Conservation (phyloP, 495 filamentous ascomycete species). For the Bacidia rubella region DNA sequence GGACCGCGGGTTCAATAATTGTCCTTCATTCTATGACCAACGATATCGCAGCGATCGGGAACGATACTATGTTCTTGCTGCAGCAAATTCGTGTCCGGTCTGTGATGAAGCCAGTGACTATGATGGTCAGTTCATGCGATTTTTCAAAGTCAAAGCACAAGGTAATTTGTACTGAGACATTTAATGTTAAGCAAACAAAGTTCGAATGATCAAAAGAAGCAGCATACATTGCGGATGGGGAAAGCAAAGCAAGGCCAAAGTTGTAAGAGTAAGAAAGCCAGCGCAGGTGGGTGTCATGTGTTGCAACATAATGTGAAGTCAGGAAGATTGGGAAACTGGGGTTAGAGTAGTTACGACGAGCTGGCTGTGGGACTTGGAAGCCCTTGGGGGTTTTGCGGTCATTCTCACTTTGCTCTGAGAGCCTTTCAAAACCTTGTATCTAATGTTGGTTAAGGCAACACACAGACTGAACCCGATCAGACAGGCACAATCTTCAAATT, state of each 20-base stretch:
- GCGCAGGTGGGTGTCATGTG: not conserved
- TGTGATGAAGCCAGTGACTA: constrained; percentile 20
- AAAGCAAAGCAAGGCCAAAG: not conserved
- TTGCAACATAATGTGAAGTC: not conserved
- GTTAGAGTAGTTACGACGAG: no score
- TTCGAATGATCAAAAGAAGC: no score
- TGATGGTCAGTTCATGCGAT: constrained; percentile 8
- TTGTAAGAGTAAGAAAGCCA: not conserved
- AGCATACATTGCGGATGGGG: no score
- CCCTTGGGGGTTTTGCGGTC: no score
- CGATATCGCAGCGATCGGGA: constrained; percentile 3
- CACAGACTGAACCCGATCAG: no score
- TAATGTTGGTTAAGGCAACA: no score
- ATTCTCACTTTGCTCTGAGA: no score
- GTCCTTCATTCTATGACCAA: constrained; percentile 22
- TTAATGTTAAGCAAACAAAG: no score
- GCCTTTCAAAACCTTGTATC: no score
- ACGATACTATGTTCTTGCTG: constrained; percentile 4
- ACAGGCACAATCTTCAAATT: no score
- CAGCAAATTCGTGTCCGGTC: constrained; percentile 17
- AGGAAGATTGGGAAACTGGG: not conserved
- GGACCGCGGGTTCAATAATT: constrained; percentile 27
- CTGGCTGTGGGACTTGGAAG: no score
- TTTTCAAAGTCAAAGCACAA: not conserved
- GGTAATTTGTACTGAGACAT: no score